Base-by-base conservation (phyloP, 495 filamentous ascomycete species). In the Daldinia concentrica region DNA sequence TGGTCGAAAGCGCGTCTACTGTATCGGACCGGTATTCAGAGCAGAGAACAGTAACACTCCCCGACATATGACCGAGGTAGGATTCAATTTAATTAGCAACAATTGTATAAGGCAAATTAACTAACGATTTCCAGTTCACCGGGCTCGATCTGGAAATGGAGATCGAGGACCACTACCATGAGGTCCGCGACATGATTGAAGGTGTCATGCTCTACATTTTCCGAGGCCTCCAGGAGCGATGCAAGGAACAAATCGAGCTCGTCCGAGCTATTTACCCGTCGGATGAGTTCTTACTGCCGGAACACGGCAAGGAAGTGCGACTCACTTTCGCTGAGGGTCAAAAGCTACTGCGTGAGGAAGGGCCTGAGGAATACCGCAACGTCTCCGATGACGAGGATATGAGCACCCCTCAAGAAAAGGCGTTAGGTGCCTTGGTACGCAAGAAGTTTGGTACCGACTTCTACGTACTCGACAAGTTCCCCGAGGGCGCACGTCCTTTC, bases 131-230 rank as follows among this genome's bases (percentile, higher is more conserved):
- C 7, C 15, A 83, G 88, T 99, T 97, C 82, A 93, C 92, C 48
- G 95, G 95, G 79, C 91, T 99, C 66, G 95, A 99, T 92, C 83
- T 98, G 75, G 95, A 98, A 78, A 98, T 97, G 92, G 93, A 93
- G 37, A 97, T 98, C 79, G 87, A 91, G 60, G 82, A 92, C 62
- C 87, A 93, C 80, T 98, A 98, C 82, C 88, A 92, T 77, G 95
- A 99, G 79, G 93, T 96, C 39, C 80, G 93, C 26, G 80, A 89
- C 24, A 89, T 92, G 71, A 87, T 97, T 24, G 95, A 98, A 78
- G 82, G 90, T 66, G 91, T 96, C 15, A 89, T 99, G 74, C 87
- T 97, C 67, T 87, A 91, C 80, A 97, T 99, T 74, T 95, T 99
- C 85, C 88, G 87, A 36, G 87, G 90, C 39, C 85, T 95, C 22